phyloP scores from a whole-genome alignment of 2,329 filamentous ascomycete species.

The Cercospora beticola region DNA sequence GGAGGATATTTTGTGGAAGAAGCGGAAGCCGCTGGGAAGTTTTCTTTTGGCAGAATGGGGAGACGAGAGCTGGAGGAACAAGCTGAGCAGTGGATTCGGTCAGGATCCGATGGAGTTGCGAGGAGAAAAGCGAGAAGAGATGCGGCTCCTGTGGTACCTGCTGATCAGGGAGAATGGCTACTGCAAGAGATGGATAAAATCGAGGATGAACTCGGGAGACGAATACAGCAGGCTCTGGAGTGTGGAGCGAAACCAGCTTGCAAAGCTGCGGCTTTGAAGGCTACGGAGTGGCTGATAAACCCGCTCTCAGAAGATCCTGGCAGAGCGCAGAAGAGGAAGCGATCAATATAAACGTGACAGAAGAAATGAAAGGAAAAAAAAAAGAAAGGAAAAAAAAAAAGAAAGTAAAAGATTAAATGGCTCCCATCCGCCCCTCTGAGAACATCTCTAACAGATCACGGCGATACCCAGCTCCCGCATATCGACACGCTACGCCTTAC shows the following conservation, averaged over 20 bases:
- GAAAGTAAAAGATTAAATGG: too few species aligned
- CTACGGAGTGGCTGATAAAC: conserved; percentile 41
- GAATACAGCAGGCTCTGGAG: conserved; percentile 41
- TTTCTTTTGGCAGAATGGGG: conserved; percentile 35
- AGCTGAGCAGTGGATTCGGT: not conserved
- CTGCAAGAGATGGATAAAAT: conserved; percentile 45
- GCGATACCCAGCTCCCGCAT: too few species aligned
- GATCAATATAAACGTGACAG: too few species aligned
- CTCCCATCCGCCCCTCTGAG: too few species aligned
- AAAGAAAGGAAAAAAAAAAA: too few species aligned
- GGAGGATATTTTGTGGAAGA: not conserved
- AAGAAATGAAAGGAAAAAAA: too few species aligned
- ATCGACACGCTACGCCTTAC: not conserved
- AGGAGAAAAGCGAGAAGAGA: not conserved
- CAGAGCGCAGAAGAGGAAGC: not conserved
- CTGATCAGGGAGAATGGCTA: conserved; percentile 18
- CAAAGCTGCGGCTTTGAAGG: conserved; percentile 40
- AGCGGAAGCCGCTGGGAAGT: not conserved
- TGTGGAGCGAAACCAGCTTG: conserved; percentile 16
- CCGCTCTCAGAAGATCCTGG: not conserved
- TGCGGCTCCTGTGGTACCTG: not conserved
- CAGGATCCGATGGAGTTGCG: not conserved
- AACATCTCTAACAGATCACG: too few species aligned
- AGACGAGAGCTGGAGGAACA: conserved; percentile 23
- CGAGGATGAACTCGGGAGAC: conserved; percentile 44